phyloP scores from a whole-genome alignment of 1,139 yeast genomes.

The Yamadazyma taylorii region DNA sequence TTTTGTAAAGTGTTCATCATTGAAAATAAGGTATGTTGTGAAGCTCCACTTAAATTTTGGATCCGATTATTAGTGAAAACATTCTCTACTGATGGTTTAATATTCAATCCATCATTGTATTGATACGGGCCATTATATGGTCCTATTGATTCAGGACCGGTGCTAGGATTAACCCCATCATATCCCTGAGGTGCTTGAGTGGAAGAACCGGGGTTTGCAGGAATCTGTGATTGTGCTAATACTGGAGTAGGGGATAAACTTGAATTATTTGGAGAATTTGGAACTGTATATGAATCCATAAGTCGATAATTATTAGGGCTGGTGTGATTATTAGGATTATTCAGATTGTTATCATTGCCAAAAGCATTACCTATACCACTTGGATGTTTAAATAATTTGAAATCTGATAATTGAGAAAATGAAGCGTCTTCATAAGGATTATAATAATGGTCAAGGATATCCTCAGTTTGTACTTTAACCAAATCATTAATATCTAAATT shows the following conservation, averaged over 20 bases:
- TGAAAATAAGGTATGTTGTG: constrained; percentile 15
- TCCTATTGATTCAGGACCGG: neutral
- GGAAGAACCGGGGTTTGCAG: neutral
- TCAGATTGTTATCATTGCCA: too few relatives aligned
- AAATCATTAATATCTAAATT: constrained; percentile 16
- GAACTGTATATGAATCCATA: too few relatives aligned
- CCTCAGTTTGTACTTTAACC: constrained; percentile 2
- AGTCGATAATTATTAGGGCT: too few relatives aligned
- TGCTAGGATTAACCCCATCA: too few relatives aligned
- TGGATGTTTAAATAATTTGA: constrained; percentile 7
- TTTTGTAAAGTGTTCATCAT: constrained; percentile 27
- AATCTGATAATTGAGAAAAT: constrained; percentile 9
- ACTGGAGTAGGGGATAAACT: neutral
- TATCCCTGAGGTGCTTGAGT: too few relatives aligned
- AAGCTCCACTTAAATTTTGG: constrained; percentile 15
- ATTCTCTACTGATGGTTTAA: constrained; percentile 2
- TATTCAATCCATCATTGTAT: neutral
- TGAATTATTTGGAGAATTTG: too few relatives aligned
- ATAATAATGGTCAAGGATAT: constrained; percentile 11
- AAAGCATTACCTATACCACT: neutral
- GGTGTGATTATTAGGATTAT: too few relatives aligned
- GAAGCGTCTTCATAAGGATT: constrained; percentile 17
- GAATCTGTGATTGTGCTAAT: neutral
- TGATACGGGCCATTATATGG: neutral
- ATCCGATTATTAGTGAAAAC: constrained; percentile 16